Evolutionary conservation across 306 rosid genomes (phyloP).

Genomic region (Vigna unguiculata): DNA sequence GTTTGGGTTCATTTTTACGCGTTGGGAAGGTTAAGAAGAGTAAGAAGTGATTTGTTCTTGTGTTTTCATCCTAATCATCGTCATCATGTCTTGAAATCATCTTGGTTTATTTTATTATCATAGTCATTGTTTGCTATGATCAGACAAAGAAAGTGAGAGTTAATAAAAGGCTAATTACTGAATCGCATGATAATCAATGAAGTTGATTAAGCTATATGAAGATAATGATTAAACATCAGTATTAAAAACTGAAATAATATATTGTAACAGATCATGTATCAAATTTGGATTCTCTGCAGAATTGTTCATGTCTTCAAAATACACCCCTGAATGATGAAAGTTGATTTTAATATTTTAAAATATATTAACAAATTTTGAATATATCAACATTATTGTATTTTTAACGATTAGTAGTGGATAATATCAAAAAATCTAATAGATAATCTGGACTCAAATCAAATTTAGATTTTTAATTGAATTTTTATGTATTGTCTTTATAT

Average conservation of each 20-base stretch:
- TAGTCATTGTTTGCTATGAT: constrained; percentile 27
- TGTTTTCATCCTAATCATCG: neutral
- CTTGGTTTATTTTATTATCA: constrained; percentile 28
- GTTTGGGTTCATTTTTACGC: constrained; percentile 71
- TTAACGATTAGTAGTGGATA: too few species aligned
- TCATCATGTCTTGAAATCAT: constrained; percentile 35
- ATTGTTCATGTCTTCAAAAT: too few species aligned
- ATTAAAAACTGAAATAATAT: constrained; percentile 5
- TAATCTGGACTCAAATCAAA: too few species aligned
- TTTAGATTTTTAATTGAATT: too few species aligned
- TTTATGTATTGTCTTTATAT: too few species aligned
- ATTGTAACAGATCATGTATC: neutral
- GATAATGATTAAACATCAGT: constrained; percentile 19
- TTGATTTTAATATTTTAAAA: too few species aligned
- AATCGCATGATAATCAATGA: neutral
- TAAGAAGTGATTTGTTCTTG: constrained; percentile 59
- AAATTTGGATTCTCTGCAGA: too few species aligned
- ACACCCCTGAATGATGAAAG: too few species aligned
- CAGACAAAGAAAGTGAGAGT: neutral
- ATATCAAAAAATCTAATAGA: too few species aligned
- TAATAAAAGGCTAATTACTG: constrained; percentile 11
- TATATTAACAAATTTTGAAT: too few species aligned
- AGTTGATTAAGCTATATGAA: constrained; percentile 26
- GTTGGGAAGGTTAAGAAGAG: constrained; percentile 67
- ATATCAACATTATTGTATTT: too few species aligned